Evolutionary conservation across 2,329 filamentous ascomycete genomes (phyloP).

Genomic region (Microcyclosporella mali): DNA sequence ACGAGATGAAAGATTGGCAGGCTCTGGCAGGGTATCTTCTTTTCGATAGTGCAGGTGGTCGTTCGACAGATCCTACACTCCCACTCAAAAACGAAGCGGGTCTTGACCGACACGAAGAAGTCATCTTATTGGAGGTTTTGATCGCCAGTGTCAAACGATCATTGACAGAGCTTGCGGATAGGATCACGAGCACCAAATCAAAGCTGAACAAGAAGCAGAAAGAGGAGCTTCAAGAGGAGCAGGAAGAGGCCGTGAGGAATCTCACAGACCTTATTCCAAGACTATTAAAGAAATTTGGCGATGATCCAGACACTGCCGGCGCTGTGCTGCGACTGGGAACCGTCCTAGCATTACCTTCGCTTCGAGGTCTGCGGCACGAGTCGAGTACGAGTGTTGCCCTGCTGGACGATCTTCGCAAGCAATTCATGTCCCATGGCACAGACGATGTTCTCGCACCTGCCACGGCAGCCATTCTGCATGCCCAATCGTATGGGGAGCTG

Average conservation of each 20-base stretch:
- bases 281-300: constrained; percentile 86
- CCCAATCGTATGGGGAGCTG: constrained; percentile 78
- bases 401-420: constrained; percentile 85
- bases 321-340: constrained; percentile 81
- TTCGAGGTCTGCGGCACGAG: constrained; percentile 83
- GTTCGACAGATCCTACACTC: constrained; percentile 54
- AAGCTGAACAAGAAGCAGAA: constrained; percentile 55
- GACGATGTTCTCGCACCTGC: constrained; percentile 79
- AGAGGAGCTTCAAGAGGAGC: constrained; percentile 59
- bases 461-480: constrained; percentile 73
- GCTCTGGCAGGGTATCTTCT: constrained; percentile 82
- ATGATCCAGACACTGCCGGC: constrained; percentile 78
- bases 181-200: constrained; percentile 48
- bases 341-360: constrained; percentile 76
- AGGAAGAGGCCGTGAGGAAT: constrained; percentile 71
- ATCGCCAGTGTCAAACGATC: constrained; percentile 73
- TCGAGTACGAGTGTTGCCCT: constrained; percentile 71
- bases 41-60: constrained; percentile 73
- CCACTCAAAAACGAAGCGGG: constrained; percentile 67
- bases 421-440: constrained; percentile 89
- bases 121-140: constrained; percentile 79
- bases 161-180: constrained; percentile 60
- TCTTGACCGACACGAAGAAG: constrained; percentile 69
- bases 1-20: constrained; percentile 81
- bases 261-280: constrained; percentile 75